A percentile compares a stretch with the other conserved stretches of the same genome.
Conservation (phyloP, 495 filamentous ascomycete genomes). For the Aspergillus carlsbadensis region DNA sequence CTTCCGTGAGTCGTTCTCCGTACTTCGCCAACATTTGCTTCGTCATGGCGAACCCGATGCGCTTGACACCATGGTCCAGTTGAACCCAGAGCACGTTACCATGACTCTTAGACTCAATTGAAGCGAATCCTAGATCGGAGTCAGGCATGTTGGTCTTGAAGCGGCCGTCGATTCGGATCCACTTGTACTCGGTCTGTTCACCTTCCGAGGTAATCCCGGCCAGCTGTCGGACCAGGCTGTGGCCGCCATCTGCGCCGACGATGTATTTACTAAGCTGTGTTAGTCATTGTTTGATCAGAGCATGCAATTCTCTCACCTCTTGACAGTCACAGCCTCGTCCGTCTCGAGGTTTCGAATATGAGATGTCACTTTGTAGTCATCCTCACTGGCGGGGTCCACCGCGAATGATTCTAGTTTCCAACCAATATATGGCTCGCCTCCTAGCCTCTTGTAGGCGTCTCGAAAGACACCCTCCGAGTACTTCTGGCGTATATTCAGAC, state of each 20-base stretch:
- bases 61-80: slow-evolving; percentile 43
- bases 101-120: slow-evolving; percentile 41
- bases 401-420: slow-evolving; percentile 10
- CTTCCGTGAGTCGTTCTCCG: background rate
- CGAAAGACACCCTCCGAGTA: slow-evolving; percentile 8
- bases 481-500: slow-evolving; percentile 10
- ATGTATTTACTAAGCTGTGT: slow-evolving; percentile 4
- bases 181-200: slow-evolving; percentile 38
- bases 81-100: slow-evolving; percentile 28
- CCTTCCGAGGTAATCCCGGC: slow-evolving; percentile 43
- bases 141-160: slow-evolving; percentile 48
- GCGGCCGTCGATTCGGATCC: slow-evolving; percentile 45
- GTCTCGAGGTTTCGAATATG: background rate
- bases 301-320: background rate
- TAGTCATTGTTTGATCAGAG: background rate
- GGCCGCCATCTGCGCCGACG: slow-evolving; percentile 12
- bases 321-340: background rate
- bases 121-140: slow-evolving; percentile 14
- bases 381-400: background rate
- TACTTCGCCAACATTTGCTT: slow-evolving; percentile 16
- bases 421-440: slow-evolving; percentile 1
- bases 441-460: background rate
- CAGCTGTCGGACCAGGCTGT: slow-evolving; percentile 20
- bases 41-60: slow-evolving; percentile 52
- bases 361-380: slow-evolving; percentile 8